Percentiles rank a stretch among this genome's conserved stretches.
These are phyloP conservation scores for Kuraishia ogatae DNA, from an alignment of 805 yeast genomes.

Conservation along the genomic window DNA sequence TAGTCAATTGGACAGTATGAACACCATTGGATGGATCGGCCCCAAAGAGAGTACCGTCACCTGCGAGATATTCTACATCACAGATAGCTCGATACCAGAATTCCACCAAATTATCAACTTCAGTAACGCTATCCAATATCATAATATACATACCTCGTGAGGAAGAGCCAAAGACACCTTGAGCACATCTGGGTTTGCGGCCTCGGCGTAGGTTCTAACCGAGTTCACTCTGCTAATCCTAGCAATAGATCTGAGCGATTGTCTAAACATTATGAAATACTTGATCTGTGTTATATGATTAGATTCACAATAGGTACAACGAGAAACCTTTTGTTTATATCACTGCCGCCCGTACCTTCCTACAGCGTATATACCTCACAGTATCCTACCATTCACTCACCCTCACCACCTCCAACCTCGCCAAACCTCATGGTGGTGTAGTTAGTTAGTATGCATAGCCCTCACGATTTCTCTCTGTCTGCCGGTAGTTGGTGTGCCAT, in stretches of 20 bases:
- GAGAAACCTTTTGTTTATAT: no score
- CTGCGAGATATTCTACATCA: neutral
- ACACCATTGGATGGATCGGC: neutral
- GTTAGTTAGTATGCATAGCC: neutral
- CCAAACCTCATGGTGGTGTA: neutral
- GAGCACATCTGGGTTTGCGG: slow-evolving; percentile 60
- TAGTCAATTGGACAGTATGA: neutral
- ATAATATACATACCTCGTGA: slow-evolving; percentile 34
- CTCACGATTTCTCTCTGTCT: neutral
- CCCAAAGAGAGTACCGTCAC: neutral
- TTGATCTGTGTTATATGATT: slow-evolving; percentile 1
- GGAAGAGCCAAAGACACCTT: slow-evolving; percentile 90
- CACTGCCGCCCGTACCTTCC: neutral
- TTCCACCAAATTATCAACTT: no score
- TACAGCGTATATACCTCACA: neutral
- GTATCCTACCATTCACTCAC: neutral
- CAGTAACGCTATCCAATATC: no score
- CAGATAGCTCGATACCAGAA: no score
- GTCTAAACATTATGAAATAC: slow-evolving; percentile 43
- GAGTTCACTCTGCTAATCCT: slow-evolving; percentile 48
- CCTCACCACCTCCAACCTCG: neutral
- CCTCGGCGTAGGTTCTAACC: slow-evolving; percentile 89
- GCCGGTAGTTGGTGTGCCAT: neutral
- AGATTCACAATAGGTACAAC: no score
- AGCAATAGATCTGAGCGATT: slow-evolving; percentile 51